Conservation (phyloP, 179 eudicot genomes). For the Nepenthes alata region DNA sequence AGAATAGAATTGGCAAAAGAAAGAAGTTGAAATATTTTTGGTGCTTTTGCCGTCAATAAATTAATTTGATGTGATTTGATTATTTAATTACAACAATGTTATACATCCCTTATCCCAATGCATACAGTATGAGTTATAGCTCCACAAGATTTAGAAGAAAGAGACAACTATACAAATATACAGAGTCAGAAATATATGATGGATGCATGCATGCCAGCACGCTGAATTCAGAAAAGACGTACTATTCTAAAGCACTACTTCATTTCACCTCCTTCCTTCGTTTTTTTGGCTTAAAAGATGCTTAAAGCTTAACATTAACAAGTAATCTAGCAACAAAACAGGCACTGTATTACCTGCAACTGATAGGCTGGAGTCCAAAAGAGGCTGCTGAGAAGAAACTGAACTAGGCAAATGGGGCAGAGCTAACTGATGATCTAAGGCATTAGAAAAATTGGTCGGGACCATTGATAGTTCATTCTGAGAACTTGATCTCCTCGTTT, state of each 20-base stretch:
- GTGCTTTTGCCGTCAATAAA: too few species aligned
- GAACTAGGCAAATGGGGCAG: slow-evolving; percentile 34
- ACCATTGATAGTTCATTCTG: slow-evolving; percentile 31
- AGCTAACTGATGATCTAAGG: slow-evolving; percentile 37
- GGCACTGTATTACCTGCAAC: slow-evolving; percentile 37
- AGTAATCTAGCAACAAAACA: not conserved
- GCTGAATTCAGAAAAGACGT: too few species aligned
- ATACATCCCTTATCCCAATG: too few species aligned
- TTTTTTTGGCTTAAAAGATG: not conserved
- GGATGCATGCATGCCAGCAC: too few species aligned
- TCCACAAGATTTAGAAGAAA: not conserved
- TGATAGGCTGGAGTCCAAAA: slow-evolving; percentile 31
- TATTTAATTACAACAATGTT: too few species aligned
- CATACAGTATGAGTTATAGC: too few species aligned
- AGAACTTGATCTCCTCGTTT: slow-evolving; percentile 36
- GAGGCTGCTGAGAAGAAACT: slow-evolving; percentile 34
- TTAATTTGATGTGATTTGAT: too few species aligned
- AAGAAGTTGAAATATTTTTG: too few species aligned
- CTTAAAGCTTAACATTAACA: not conserved
- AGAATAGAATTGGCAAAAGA: too few species aligned
- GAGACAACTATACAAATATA: not conserved
- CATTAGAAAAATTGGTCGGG: slow-evolving; percentile 33
- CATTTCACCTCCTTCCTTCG: not conserved
- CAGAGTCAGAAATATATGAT: not conserved
- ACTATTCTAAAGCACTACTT: not conserved